A percentile compares a stretch with the other conserved stretches of the same genome.
Evolutionary conservation across 768 basidiomycete genomes (phyloP).

Genomic region (Amanita brunnescens): DNA sequence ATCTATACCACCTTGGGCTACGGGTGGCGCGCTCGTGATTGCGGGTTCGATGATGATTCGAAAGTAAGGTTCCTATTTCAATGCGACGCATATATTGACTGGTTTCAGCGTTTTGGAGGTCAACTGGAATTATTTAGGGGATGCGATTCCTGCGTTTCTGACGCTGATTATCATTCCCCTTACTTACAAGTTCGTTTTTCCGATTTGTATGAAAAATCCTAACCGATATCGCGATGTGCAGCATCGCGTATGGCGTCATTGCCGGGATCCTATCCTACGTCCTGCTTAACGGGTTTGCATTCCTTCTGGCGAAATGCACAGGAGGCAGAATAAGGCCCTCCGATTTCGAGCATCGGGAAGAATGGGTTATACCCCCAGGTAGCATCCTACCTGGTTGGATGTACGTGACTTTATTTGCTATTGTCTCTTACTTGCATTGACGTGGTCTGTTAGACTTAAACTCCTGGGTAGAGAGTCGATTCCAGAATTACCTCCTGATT

Average conservation of each 20-base stretch:
- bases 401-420: constrained; percentile 27
- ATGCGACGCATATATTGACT: not conserved
- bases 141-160: constrained; percentile 81
- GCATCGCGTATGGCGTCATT: constrained; percentile 87
- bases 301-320: constrained; percentile 42
- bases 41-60: constrained; percentile 88
- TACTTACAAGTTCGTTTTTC: constrained; percentile 54
- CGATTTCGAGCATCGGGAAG: constrained; percentile 54
- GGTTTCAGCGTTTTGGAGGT: constrained; percentile 59
- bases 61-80: constrained; percentile 38
- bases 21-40: constrained; percentile 76
- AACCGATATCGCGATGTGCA: constrained; percentile 18
- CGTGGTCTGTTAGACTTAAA: not conserved
- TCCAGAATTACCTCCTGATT: not conserved
- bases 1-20: constrained; percentile 82
- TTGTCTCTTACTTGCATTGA: not conserved
- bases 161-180: constrained; percentile 73
- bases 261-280: constrained; percentile 66
- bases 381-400: constrained; percentile 62
- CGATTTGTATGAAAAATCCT: not conserved
- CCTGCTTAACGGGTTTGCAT: constrained; percentile 63
- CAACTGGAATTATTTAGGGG: constrained; percentile 86
- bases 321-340: constrained; percentile 57
- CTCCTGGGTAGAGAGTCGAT: not conserved
- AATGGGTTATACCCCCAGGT: constrained; percentile 66